Conservation (phyloP, 2,329 filamentous ascomycete species). For the Beauveria asiatica region DNA sequence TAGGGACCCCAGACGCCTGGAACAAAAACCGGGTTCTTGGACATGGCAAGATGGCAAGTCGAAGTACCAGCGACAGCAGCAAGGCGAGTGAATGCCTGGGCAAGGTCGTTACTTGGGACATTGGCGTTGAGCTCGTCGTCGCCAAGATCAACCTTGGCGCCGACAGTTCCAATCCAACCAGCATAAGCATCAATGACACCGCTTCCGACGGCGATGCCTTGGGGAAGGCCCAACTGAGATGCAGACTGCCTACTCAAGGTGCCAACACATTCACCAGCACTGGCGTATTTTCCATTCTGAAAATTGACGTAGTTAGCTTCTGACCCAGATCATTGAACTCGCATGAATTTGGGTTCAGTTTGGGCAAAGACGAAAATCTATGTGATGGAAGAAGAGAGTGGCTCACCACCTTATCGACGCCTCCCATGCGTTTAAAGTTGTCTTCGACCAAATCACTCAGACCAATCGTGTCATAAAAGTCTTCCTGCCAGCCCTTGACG, state of each 20-base stretch:
- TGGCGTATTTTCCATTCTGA: slow-evolving; percentile 85
- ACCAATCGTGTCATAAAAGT: slow-evolving; percentile 82
- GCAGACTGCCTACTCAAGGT: slow-evolving; percentile 77
- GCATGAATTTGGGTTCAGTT: neutral
- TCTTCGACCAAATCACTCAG: slow-evolving; percentile 77
- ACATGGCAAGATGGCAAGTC: slow-evolving; percentile 96
- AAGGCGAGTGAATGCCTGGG: slow-evolving; percentile 84
- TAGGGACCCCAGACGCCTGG: slow-evolving; percentile 97
- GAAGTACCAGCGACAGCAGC: slow-evolving; percentile 94
- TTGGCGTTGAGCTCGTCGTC: slow-evolving; percentile 57
- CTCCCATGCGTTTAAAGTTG: slow-evolving; percentile 87
- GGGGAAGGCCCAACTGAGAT: slow-evolving; percentile 70
- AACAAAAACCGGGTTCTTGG: slow-evolving; percentile 84
- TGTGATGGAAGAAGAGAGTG: slow-evolving; percentile 28
- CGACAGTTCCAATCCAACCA: slow-evolving; percentile 98
- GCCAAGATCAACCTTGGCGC: slow-evolving; percentile 77
- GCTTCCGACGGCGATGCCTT: slow-evolving; percentile 86
- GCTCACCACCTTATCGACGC: slow-evolving; percentile 89
- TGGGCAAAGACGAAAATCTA: neutral
- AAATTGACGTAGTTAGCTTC: slow-evolving; percentile 4
- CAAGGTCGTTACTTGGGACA: slow-evolving; percentile 71
- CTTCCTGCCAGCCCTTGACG: slow-evolving; percentile 96
- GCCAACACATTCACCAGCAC: slow-evolving; percentile 85
- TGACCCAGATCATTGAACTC: too few relatives aligned
- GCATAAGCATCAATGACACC: slow-evolving; percentile 98